Base-by-base conservation (phyloP, 75 land plant species). In the Pseudotsuga menziesii region DNA sequence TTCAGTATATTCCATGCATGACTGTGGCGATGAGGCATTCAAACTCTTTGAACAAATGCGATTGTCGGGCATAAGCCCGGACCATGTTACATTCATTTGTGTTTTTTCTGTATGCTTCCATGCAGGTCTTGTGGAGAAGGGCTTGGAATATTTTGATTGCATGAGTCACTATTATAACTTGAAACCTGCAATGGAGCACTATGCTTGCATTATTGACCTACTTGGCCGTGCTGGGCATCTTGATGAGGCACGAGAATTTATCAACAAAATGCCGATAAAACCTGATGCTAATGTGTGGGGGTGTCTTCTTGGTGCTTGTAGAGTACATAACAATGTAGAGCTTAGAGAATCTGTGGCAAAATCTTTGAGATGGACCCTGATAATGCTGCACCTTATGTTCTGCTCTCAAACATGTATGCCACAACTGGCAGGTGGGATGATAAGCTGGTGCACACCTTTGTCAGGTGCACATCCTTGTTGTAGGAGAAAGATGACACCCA, bases 41-140 rank as follows among this genome's bases (percentile, higher is more conserved):
- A 39, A 67, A 12, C 48, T 79, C 62, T 83, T 79, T 76, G 60
- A 54, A 26, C 57, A 72, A 29, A 83, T 83, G 85, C 66, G 29
- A 62, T 57, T 73, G 48, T 11, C 13, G 57, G 74, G 57, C 48
- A 52, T 15, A 73, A 22, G 15, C 32, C 74, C 58, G 32, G 56
- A 73, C 57, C 56, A 73, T 39, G 74, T 73, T 57, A 73, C 60
- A 17, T 58, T 58, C n/a, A 20, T 58, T 58, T 16, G 20, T 17
- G 60, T 58, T 20, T 58, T 5, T 5, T 17, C 20, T 17, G 60
- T 16, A 20, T 58, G 58, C 58, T 57, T 0, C 19, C 19, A 57
- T 17, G 1, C 60, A 58, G 60, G 60, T 20, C 17, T 58, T 16
- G 60, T 58, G 60, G 60, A 58, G 3, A 20, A 58, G 60, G 60